Percentiles rank a stretch among this genome's conserved stretches.
These are phyloP conservation scores for Periglandula ipomoeae DNA, from an alignment of 2,329 filamentous ascomycete genomes.

Conservation along the genomic window DNA sequence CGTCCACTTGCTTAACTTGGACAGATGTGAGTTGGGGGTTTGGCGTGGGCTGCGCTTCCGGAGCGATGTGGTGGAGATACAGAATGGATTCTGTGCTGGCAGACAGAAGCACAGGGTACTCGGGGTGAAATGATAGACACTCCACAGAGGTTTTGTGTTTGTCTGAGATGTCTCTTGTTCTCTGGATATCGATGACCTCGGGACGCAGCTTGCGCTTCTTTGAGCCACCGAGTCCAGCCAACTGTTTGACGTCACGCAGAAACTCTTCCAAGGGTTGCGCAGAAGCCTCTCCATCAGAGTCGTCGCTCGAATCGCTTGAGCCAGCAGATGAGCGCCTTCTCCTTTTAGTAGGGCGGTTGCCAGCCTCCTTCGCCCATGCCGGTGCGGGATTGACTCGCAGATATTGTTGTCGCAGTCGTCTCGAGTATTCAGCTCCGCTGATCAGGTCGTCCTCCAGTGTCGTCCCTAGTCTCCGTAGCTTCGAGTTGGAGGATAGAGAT, in stretches of 20 bases:
- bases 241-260: conserved; percentile 62
- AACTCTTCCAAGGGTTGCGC: conserved; percentile 71
- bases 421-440: conserved; percentile 75
- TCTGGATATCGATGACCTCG: conserved; percentile 83
- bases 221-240: conserved; percentile 44
- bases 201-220: conserved; percentile 69
- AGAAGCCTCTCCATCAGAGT: conserved; percentile 51
- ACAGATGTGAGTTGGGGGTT: conserved; percentile 88
- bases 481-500: conserved; percentile 62
- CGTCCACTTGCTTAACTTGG: conserved; percentile 74
- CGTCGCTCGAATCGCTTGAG: conserved; percentile 41
- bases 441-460: conserved; percentile 80
- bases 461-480: conserved; percentile 73
- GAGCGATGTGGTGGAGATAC: conserved; percentile 81
- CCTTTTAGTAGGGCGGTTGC: conserved; percentile 41
- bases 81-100: conserved; percentile 79
- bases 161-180: conserved; percentile 76
- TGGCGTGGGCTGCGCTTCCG: conserved; percentile 62
- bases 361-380: conserved; percentile 46
- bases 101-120: conserved; percentile 80
- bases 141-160: conserved; percentile 70
- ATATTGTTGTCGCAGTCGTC: conserved; percentile 71
- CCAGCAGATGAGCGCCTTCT: conserved; percentile 42
- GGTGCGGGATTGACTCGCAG: conserved; percentile 50
- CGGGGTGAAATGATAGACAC: conserved; percentile 81